Base-by-base conservation (phyloP, 2,329 filamentous ascomycete species). In the Cladosporium halotolerans region DNA sequence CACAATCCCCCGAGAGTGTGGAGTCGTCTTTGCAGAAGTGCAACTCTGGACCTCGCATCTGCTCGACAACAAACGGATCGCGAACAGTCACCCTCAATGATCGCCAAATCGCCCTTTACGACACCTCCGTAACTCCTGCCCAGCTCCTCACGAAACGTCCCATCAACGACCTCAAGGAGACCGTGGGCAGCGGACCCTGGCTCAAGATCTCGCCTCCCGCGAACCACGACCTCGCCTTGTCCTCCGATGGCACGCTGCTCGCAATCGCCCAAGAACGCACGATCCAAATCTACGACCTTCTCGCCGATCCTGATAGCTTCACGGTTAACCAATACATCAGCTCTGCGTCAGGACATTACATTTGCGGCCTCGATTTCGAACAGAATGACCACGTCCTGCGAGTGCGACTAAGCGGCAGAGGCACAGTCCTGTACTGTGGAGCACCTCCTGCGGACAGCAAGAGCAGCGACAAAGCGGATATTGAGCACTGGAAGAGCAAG, bases 251-350 rank as follows among this genome's bases (percentile, higher is more conserved):
- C 5, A 60, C 48, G 16, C 38, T 70, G 45, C 60, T 70, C 8
- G 67, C 67, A 3, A 57, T 70, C 9, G 66, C 66, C 9, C 62
- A 66, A 32, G 66, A 68, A 53, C 58, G 66, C 16, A 67, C 62
- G 3, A 62, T 68, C 13, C 66, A 70, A 48, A 62, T 70, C 11
- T 68, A 68, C 58, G 62, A 70, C 43, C 51, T 69, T n/a, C 43
- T 48, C 6, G 60, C 59, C 8, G 59, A 61, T 10, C 50, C 62
- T 3, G 62, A 68, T 45, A 65, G 62, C 33, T 63, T 62, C 38
- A 66, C 65, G 3, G 60, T 67, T 8, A 65, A 65, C 42, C 59
- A 66, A 28, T 65, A 66, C 52, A 55, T 68, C 41, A 54, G 58
- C 8, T 62, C 61, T 32, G 66, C 66, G 9, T 60, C 64, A 9